A percentile compares a stretch with the other conserved stretches of the same genome.
These are phyloP conservation scores for Hibiscus syriacus DNA, from an alignment of 345 rosid species.

Conservation along the genomic window DNA sequence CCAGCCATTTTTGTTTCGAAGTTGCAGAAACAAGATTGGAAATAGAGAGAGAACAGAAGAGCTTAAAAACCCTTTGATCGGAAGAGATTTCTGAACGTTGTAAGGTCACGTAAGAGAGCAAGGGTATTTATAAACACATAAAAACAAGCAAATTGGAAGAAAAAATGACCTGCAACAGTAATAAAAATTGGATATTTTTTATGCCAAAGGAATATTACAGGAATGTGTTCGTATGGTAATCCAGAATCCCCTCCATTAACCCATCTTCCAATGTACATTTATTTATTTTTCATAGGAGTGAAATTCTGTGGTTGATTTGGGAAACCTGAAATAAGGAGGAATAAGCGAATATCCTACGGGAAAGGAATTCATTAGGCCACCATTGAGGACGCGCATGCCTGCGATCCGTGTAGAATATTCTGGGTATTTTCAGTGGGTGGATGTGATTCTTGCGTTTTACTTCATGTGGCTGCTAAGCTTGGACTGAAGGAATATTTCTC, in stretches of 20 bases:
- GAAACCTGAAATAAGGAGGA: neutral
- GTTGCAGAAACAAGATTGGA: neutral
- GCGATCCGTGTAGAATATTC: neutral
- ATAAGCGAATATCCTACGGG: neutral
- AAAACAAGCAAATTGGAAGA: too few species aligned
- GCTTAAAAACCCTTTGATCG: neutral
- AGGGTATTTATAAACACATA: slow-evolving; percentile 33
- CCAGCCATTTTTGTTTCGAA: slow-evolving; percentile 40
- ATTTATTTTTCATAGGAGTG: neutral
- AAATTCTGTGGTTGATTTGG: too few species aligned
- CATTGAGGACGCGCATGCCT: neutral
- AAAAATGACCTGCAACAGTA: neutral
- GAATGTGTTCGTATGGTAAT: neutral
- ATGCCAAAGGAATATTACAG: slow-evolving; percentile 1
- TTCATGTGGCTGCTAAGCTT: neutral
- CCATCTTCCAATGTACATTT: too few species aligned
- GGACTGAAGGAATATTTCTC: too few species aligned
- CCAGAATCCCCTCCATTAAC: too few species aligned
- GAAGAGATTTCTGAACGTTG: neutral
- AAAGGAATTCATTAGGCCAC: neutral
- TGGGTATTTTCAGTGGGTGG: neutral
- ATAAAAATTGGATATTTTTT: neutral
- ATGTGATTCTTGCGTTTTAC: neutral
- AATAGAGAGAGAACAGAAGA: neutral
- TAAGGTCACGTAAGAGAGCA: neutral